phyloP scores from a whole-genome alignment of 495 filamentous ascomycete species.

The Trichoderma orchidacearum region DNA sequence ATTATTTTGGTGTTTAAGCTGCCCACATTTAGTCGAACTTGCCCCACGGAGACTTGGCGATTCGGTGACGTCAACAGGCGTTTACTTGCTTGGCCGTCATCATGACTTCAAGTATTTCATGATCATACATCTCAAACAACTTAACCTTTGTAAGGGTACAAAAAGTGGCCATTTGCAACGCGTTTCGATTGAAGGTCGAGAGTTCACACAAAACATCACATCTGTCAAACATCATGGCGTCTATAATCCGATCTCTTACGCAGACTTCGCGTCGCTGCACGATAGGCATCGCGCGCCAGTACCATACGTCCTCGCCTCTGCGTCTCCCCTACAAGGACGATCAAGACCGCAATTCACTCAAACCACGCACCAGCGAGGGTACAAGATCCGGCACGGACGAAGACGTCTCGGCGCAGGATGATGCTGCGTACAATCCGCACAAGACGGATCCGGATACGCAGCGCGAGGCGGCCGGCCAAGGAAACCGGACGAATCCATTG shows the following conservation, averaged over 20 bases:
- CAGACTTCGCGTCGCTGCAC: neutral
- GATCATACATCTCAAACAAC: too few relatives aligned
- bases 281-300: neutral
- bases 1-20: too few relatives aligned
- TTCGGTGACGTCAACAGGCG: neutral
- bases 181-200: neutral
- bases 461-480: constrained; percentile 9
- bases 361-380: constrained; percentile 21
- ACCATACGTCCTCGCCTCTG: constrained; percentile 9
- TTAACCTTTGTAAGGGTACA: too few relatives aligned
- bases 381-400: constrained; percentile 23
- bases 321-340: constrained; percentile 20
- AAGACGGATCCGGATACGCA: constrained; percentile 26
- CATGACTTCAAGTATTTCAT: neutral
- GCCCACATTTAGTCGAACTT: too few relatives aligned
- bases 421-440: constrained; percentile 24
- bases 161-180: neutral
- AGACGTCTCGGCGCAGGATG: constrained; percentile 18
- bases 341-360: constrained; percentile 27
- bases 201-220: neutral
- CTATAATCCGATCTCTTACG: neutral
- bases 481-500: constrained; percentile 20
- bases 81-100: neutral
- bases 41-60: too few relatives aligned
- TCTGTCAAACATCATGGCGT: neutral